Conservation (phyloP, 352 stramenopile genomes). For the Blastocystis sp. region DNA sequence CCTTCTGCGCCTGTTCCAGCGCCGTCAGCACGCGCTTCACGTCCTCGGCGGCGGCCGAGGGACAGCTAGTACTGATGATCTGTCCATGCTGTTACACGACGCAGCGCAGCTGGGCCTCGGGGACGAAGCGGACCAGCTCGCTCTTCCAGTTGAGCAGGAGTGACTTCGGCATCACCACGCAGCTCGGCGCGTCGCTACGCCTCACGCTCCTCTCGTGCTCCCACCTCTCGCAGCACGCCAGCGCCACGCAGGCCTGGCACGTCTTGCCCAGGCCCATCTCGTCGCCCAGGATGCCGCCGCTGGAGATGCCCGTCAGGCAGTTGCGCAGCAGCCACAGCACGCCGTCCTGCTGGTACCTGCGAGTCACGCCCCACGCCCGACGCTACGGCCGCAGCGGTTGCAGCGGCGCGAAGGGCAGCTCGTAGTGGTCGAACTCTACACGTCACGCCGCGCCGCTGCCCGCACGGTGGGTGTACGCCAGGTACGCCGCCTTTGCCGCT, state of each 20-base stretch:
- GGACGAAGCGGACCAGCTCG: constrained; percentile 33
- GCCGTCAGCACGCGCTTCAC: background rate
- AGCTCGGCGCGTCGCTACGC: background rate
- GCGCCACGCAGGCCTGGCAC: background rate
- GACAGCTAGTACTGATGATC: constrained; percentile 1
- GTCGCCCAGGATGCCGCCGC: constrained; percentile 40
- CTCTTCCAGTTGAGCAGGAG: constrained; percentile 45
- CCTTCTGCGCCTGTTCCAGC: background rate
- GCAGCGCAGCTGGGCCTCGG: background rate
- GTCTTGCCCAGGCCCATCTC: constrained; percentile 64
- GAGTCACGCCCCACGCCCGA: background rate
- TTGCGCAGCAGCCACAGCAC: constrained; percentile 40
- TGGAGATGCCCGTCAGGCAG: constrained; percentile 49
- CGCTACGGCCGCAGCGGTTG: constrained; percentile 25
- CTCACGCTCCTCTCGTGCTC: background rate
- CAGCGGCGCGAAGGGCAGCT: constrained; percentile 31
- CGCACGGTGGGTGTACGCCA: background rate
- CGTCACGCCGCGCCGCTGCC: background rate
- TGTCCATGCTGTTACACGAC: background rate
- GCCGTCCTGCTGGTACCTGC: constrained; percentile 57
- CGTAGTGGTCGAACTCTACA: constrained; percentile 28
- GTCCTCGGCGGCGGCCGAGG: background rate
- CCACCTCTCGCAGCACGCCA: constrained; percentile 6
- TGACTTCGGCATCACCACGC: constrained; percentile 40
- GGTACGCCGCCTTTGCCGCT: background rate